These are phyloP conservation scores for Kluyveromyces starmeri DNA, from an alignment of 805 yeast species.

Conservation along the genomic window DNA sequence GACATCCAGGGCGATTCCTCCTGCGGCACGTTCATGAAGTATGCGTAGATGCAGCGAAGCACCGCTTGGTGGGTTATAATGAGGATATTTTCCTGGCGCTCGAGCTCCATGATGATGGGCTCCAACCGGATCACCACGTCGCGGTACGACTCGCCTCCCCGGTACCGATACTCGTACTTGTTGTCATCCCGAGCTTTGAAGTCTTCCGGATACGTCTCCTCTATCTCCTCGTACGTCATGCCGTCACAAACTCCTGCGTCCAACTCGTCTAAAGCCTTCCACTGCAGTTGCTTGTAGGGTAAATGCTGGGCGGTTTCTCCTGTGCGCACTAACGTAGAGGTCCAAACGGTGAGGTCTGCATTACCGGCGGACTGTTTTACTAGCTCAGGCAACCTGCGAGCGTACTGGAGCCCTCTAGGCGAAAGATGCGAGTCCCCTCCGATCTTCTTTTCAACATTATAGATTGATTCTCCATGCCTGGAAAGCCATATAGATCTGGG, in stretches of 20 bases:
- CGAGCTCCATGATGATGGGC: constrained; percentile 97
- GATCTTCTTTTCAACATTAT: constrained; percentile 85
- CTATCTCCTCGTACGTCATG: constrained; percentile 90
- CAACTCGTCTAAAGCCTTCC: constrained; percentile 96
- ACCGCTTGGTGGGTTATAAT: constrained; percentile 98
- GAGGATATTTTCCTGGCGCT: constrained; percentile 90
- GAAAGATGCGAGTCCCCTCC: constrained; percentile 91
- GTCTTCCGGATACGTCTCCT: constrained; percentile 79
- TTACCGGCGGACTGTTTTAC: constrained; percentile 53
- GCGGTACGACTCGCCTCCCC: constrained; percentile 95
- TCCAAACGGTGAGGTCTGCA: constrained; percentile 82
- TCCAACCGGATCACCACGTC: constrained; percentile 92
- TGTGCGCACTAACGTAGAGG: constrained; percentile 83
- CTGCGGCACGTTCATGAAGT: constrained; percentile 97
- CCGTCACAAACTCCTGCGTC: constrained; percentile 99
- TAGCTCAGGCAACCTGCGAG: constrained; percentile 68
- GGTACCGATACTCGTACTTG: constrained; percentile 89
- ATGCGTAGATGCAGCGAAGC: constrained; percentile 90
- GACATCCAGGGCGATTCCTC: constrained; percentile 99
- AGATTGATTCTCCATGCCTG: constrained; percentile 92
- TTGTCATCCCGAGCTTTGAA: constrained; percentile 93
- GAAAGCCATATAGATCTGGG: constrained; percentile 91
- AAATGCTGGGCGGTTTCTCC: constrained; percentile 83
- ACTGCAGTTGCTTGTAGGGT: constrained; percentile 73
- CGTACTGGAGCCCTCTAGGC: constrained; percentile 77